phyloP scores from a whole-genome alignment of 225 moss, liverwort and hornwort species.

The Rhytidiadelphus loreus region DNA sequence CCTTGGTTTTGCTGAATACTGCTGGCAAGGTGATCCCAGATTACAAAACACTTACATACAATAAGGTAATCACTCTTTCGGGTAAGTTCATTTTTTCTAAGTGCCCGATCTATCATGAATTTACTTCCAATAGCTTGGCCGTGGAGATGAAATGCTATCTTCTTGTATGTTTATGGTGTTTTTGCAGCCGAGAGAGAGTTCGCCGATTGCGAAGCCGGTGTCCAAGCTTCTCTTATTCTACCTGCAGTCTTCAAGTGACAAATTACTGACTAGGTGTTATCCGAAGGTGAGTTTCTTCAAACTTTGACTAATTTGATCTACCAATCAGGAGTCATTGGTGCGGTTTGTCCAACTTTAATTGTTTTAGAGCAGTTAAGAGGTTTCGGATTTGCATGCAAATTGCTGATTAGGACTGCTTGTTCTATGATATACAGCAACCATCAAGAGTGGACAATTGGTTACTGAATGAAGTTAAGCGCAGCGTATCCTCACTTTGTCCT shows the following conservation, averaged over 20 bases:
- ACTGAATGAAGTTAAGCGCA: constrained; percentile 78
- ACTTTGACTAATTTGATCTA: neutral
- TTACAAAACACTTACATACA: constrained; percentile 60
- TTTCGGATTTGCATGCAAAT: neutral
- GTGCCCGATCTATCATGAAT: neutral
- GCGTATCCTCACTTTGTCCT: constrained; percentile 63
- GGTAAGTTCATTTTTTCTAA: neutral
- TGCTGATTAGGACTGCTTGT: neutral
- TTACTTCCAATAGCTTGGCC: neutral
- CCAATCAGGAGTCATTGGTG: neutral
- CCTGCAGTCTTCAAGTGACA: constrained; percentile 70
- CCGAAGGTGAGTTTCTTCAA: constrained; percentile 40
- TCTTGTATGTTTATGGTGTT: neutral
- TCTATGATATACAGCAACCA: constrained; percentile 44
- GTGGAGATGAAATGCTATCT: neutral
- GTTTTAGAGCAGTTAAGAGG: neutral
- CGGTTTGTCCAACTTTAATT: neutral
- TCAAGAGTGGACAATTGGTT: constrained; percentile 82
- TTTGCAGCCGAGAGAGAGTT: constrained; percentile 68
- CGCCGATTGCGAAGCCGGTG: constrained; percentile 55
- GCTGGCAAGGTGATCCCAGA: constrained; percentile 83
- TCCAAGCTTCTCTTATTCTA: constrained; percentile 72
- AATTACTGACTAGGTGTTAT: constrained; percentile 78
- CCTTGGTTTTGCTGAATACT: constrained; percentile 75
- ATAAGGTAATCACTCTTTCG: constrained; percentile 34